These are phyloP conservation scores for Flaveria sonorensis DNA, from an alignment of 129 eudicot species.

Conservation along the genomic window DNA sequence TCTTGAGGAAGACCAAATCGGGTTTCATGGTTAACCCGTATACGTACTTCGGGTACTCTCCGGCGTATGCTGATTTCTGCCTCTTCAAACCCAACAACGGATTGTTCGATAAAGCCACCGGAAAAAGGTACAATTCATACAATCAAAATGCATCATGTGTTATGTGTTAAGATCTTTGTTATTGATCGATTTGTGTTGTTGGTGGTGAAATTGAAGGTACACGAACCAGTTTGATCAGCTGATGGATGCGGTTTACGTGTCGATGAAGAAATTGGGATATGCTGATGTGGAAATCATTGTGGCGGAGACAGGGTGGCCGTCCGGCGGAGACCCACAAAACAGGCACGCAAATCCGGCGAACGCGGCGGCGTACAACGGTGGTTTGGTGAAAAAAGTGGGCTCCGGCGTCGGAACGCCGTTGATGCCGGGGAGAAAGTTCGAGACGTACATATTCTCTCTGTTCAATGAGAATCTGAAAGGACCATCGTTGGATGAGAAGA, in stretches of 20 bases:
- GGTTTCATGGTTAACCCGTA: slow-evolving; percentile 96
- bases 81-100: slow-evolving; percentile 59
- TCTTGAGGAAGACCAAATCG: slow-evolving; percentile 54
- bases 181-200: neutral
- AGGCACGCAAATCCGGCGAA: slow-evolving; percentile 53
- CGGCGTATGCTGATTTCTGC: slow-evolving; percentile 44
- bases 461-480: slow-evolving; percentile 78
- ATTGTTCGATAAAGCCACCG: slow-evolving; percentile 48
- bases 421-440: slow-evolving; percentile 83
- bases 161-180: too few species aligned
- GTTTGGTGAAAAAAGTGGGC: slow-evolving; percentile 48
- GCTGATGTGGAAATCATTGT: slow-evolving; percentile 70
- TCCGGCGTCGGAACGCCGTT: slow-evolving; percentile 80
- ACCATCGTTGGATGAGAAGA: slow-evolving; percentile 75
- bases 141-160: too few species aligned
- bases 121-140: slow-evolving; percentile 40
- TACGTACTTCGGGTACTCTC: slow-evolving; percentile 72
- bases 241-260: slow-evolving; percentile 66
- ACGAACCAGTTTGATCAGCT: slow-evolving; percentile 71
- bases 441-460: slow-evolving; percentile 69
- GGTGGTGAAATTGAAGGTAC: slow-evolving; percentile 22
- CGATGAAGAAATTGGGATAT: slow-evolving; percentile 73
- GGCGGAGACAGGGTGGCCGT: slow-evolving; percentile 98
- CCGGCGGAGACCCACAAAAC: slow-evolving; percentile 59
- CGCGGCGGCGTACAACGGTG: slow-evolving; percentile 73